These are phyloP conservation scores for Fomitopsis palustris DNA, from an alignment of 1,284 basidiomycete species.

Conservation along the genomic window DNA sequence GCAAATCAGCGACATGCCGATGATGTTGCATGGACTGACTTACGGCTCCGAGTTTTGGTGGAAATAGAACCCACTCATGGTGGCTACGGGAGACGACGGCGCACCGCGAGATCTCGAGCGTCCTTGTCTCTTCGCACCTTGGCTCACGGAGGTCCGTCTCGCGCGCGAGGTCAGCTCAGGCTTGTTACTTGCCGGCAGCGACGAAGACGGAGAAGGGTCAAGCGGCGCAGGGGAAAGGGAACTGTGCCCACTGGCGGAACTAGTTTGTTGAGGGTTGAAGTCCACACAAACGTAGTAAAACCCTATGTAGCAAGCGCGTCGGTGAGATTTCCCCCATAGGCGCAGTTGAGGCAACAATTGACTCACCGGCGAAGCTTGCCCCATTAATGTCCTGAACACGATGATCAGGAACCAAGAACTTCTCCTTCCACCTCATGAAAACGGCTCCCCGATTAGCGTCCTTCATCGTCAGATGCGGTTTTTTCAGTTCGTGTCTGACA, in stretches of 20 bases:
- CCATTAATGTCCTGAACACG: slow-evolving; percentile 92
- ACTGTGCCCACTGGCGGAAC: slow-evolving; percentile 47
- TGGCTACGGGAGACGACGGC: slow-evolving; percentile 41
- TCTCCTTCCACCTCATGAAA: slow-evolving; percentile 98
- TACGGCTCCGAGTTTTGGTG: slow-evolving; percentile 47
- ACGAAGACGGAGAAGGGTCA: slow-evolving; percentile 59
- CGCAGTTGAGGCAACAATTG: neutral
- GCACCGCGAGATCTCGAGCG: slow-evolving; percentile 24
- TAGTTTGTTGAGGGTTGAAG: slow-evolving; percentile 34
- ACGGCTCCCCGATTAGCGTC: slow-evolving; percentile 72
- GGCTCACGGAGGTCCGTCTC: slow-evolving; percentile 24
- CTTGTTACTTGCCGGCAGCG: slow-evolving; percentile 28
- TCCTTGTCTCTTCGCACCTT: slow-evolving; percentile 21
- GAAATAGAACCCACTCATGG: slow-evolving; percentile 91
- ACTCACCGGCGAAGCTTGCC: slow-evolving; percentile 87
- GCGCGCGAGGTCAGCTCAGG: slow-evolving; percentile 22
- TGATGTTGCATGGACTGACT: slow-evolving; percentile 11
- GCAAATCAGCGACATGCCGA: neutral
- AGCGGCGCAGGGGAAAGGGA: slow-evolving; percentile 81
- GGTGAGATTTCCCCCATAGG: slow-evolving; percentile 19
- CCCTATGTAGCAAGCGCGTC: slow-evolving; percentile 37
- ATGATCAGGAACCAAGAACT: slow-evolving; percentile 93
- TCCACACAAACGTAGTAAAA: slow-evolving; percentile 62
- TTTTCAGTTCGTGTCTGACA: slow-evolving; percentile 69
- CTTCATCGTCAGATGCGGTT: slow-evolving; percentile 72